Evolutionary conservation across 169 alveolate species (phyloP).

Genomic region (Plasmodium cynomolgi): DNA sequence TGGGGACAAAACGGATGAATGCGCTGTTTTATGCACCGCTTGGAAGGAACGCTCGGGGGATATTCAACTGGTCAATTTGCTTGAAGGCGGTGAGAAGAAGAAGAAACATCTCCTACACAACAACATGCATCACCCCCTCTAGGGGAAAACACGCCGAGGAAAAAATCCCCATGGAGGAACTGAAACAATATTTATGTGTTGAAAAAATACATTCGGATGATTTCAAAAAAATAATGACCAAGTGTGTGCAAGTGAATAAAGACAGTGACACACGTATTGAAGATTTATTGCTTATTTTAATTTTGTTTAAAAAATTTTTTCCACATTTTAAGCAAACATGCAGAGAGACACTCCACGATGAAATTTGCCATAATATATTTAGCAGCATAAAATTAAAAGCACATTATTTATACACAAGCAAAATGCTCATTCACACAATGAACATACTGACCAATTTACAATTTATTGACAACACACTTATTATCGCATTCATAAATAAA

Average conservation of each 20-base stretch:
- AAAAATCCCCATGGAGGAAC: conserved; percentile 2
- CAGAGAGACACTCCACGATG: not conserved
- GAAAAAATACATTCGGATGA: conserved; percentile 16
- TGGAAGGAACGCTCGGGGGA: not conserved
- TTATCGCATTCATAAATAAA: conserved; percentile 25
- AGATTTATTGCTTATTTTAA: conserved; percentile 28
- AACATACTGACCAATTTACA: conserved; percentile 40
- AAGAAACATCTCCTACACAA: not conserved
- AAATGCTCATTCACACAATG: conserved; percentile 58
- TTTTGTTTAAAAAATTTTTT: conserved; percentile 20
- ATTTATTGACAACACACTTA: conserved; percentile 22
- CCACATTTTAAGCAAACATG: conserved; percentile 12
- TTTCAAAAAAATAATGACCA: conserved; percentile 25
- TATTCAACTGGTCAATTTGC: not conserved
- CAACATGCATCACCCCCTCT: not conserved
- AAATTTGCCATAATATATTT: not conserved
- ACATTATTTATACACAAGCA: conserved; percentile 67
- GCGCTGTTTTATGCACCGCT: not conserved
- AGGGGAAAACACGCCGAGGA: not conserved
- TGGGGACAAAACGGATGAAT: not conserved
- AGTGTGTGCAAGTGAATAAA: not conserved
- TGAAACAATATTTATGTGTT: conserved; percentile 4
- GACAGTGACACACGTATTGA: conserved; percentile 9
- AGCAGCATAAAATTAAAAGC: conserved; percentile 28
- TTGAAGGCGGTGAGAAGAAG: not conserved